These are phyloP conservation scores for Macaranga tanarius DNA, from an alignment of 441 rosid genomes.

Conservation along the genomic window DNA sequence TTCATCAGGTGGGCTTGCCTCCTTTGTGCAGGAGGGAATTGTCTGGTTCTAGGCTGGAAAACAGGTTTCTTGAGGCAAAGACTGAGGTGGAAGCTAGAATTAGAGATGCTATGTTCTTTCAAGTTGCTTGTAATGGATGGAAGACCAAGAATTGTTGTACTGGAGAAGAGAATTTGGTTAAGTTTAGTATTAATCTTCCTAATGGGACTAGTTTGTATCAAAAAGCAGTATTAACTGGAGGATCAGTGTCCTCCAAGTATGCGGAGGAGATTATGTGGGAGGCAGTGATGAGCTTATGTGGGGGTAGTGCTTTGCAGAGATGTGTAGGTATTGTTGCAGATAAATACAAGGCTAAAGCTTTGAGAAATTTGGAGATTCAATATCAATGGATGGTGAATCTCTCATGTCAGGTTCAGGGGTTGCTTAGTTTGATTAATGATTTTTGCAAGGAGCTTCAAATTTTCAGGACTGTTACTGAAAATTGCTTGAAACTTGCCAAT, in stretches of 20 bases:
- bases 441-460: conserved; percentile 72
- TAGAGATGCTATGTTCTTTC: conserved; percentile 86
- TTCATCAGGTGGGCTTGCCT: conserved; percentile 85
- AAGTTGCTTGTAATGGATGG: conserved; percentile 84
- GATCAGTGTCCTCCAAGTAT: conserved; percentile 57
- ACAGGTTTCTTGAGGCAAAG: conserved; percentile 66
- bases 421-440: conserved; percentile 70
- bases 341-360: conserved; percentile 67
- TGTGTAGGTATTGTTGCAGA: conserved; percentile 91
- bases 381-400: conserved; percentile 95
- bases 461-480: conserved; percentile 57
- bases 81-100: conserved; percentile 69
- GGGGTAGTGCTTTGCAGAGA: conserved; percentile 62
- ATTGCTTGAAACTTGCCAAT: conserved; percentile 68
- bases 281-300: conserved; percentile 59
- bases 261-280: conserved; percentile 85
- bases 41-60: conserved; percentile 58
- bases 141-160: conserved; percentile 38
- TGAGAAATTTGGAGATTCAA: conserved; percentile 76
- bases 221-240: conserved; percentile 54
- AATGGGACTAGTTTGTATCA: conserved; percentile 82
- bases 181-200: conserved; percentile 71
- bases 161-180: conserved; percentile 63
- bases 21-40: conserved; percentile 64
- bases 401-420: conserved; percentile 83